phyloP scores from a whole-genome alignment of 352 stramenopile genomes.

The Phytophthora podocarpi region DNA sequence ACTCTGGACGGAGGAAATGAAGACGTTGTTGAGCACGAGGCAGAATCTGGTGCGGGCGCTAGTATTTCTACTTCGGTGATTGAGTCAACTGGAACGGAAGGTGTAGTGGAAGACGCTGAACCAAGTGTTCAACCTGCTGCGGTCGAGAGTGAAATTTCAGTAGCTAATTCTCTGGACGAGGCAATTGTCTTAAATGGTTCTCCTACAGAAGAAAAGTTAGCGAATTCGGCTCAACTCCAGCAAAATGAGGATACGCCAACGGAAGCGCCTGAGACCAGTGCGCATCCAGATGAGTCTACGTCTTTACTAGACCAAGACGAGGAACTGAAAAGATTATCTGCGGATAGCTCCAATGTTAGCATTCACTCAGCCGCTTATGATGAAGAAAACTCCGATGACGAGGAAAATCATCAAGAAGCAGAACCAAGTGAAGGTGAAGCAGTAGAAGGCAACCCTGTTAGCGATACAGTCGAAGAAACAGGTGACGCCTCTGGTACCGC shows the following conservation, averaged over 20 bases:
- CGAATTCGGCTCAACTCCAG: not conserved
- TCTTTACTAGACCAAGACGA: constrained; percentile 4
- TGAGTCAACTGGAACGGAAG: not conserved
- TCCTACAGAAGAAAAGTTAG: not conserved
- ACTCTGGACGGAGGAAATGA: not conserved
- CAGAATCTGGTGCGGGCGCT: not conserved
- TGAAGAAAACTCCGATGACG: constrained; percentile 35
- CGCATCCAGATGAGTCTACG: not conserved
- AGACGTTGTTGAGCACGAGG: not conserved
- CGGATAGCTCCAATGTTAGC: constrained; percentile 17
- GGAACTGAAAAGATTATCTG: constrained; percentile 2
- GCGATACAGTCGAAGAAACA: constrained; percentile 1
- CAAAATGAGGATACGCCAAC: not conserved
- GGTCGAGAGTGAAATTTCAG: not conserved
- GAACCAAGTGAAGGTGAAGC: constrained; percentile 6
- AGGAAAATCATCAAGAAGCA: constrained; percentile 5
- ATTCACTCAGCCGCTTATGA: constrained; percentile 30
- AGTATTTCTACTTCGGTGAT: not conserved
- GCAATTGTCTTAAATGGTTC: not conserved
- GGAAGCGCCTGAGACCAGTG: not conserved
- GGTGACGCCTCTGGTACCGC: not conserved
- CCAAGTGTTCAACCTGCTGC: not conserved
- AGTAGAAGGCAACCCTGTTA: not conserved
- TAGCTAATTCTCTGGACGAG: not conserved
- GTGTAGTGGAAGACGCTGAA: not conserved